These are phyloP conservation scores for Calocybe gangraenosa DNA, from an alignment of 768 basidiomycete species.

Conservation along the genomic window DNA sequence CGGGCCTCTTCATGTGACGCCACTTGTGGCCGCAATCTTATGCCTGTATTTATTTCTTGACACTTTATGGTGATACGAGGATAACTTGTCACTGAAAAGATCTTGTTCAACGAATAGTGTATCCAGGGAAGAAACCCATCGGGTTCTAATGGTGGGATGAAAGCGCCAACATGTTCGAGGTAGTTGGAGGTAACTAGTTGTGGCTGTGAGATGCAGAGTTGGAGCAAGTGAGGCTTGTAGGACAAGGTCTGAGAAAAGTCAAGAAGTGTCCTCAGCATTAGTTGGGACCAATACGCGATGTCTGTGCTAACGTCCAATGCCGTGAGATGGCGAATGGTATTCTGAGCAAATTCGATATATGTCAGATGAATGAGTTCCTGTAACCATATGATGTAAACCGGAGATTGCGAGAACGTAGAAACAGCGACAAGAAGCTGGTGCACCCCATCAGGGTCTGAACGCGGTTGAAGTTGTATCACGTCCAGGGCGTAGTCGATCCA, in stretches of 20 bases:
- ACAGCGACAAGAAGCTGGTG: background rate
- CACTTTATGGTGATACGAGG: background rate
- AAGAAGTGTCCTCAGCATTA: no score
- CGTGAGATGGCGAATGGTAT: background rate
- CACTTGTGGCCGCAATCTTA: background rate
- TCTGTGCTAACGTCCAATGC: background rate
- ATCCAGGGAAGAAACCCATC: background rate
- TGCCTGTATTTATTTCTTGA: background rate
- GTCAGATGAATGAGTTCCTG: no score
- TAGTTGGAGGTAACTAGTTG: background rate
- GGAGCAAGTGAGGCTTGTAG: background rate
- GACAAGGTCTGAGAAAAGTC: no score
- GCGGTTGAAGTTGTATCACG: background rate
- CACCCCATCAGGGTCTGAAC: background rate
- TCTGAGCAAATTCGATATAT: background rate
- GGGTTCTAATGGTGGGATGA: background rate
- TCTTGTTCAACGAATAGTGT: background rate
- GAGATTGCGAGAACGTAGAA: background rate
- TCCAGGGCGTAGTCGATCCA: background rate
- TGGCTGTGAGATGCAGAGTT: background rate
- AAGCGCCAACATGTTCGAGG: background rate
- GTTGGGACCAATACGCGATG: background rate
- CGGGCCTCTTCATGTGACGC: background rate
- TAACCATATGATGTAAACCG: background rate
- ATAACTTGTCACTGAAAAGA: background rate